A percentile compares a stretch with the other conserved stretches of the same genome.
Conservation (phyloP, 2,329 filamentous ascomycete genomes). For the Apiospora hydei region DNA sequence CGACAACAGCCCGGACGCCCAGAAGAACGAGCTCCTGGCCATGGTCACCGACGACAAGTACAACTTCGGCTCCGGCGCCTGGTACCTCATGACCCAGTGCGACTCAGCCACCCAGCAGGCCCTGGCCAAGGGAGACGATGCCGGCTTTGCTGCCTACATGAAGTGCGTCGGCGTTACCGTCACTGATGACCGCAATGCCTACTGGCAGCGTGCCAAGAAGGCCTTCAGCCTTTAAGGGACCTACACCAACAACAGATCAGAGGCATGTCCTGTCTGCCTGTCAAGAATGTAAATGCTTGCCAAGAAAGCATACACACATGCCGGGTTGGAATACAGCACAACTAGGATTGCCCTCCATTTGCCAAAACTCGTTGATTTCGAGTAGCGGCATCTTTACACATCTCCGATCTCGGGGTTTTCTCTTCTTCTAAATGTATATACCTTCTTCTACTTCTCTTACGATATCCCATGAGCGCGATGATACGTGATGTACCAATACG, state of each 20-base stretch:
- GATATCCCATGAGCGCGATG: constrained; percentile 14
- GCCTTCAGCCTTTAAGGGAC: constrained; percentile 49
- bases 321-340: not conserved
- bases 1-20: constrained; percentile 35
- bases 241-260: not conserved
- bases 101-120: constrained; percentile 26
- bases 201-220: constrained; percentile 55
- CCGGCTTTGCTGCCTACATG: constrained; percentile 55
- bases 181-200: constrained; percentile 45
- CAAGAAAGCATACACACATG: not conserved
- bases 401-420: not conserved
- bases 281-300: not conserved
- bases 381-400: not conserved
- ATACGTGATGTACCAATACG: not conserved
- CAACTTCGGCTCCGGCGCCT: constrained; percentile 61
- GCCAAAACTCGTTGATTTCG: not conserved
- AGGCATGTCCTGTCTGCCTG: not conserved
- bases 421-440: constrained; percentile 21
- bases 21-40: constrained; percentile 50
- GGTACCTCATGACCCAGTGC: constrained; percentile 59
- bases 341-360: not conserved
- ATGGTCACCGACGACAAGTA: constrained; percentile 56
- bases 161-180: constrained; percentile 51
- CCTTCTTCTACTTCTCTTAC: not conserved
- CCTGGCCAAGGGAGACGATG: constrained; percentile 48